Evolutionary conservation across 768 basidiomycete genomes (phyloP).

Genomic region (Leucocoprinus sp.): DNA sequence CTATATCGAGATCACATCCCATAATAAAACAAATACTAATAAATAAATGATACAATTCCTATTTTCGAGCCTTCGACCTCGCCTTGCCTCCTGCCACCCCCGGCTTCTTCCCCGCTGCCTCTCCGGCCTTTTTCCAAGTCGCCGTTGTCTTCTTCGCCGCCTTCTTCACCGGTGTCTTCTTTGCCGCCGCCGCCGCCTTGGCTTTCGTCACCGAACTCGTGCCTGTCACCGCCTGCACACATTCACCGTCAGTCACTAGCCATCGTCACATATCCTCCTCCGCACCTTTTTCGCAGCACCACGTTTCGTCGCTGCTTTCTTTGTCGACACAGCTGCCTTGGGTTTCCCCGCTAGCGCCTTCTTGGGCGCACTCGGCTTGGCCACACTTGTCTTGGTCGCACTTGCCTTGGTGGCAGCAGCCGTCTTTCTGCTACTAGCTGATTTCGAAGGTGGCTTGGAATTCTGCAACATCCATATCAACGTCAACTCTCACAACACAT

Average conservation of each 20-base stretch:
- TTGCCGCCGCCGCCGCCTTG: slow-evolving; percentile 28
- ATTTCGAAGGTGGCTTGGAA: slow-evolving; percentile 38
- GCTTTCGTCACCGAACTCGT: slow-evolving; percentile 33
- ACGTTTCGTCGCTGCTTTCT: slow-evolving; percentile 32
- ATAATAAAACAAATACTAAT: slow-evolving; percentile 12
- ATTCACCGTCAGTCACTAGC: no score
- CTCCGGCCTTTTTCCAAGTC: slow-evolving; percentile 21
- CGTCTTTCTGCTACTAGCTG: slow-evolving; percentile 21
- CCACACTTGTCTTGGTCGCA: slow-evolving; percentile 16
- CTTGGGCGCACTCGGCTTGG: slow-evolving; percentile 19
- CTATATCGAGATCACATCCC: slow-evolving; percentile 13
- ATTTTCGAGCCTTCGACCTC: slow-evolving; percentile 15
- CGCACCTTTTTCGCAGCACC: slow-evolving; percentile 58
- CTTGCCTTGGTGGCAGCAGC: slow-evolving; percentile 25
- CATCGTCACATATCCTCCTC: slow-evolving; percentile 4
- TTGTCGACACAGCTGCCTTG: slow-evolving; percentile 12
- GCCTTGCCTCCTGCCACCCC: slow-evolving; percentile 18
- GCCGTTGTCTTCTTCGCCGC: slow-evolving; percentile 28
- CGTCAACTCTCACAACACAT: not conserved
- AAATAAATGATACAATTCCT: slow-evolving; percentile 13
- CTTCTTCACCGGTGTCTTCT: slow-evolving; percentile 30
- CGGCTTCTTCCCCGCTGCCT: slow-evolving; percentile 23
- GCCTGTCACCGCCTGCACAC: slow-evolving; percentile 54
- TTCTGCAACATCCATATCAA: slow-evolving; percentile 25
- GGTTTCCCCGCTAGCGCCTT: slow-evolving; percentile 21